Conservation (phyloP, 176 grass and related monocot species). For the Musa itinerans region DNA sequence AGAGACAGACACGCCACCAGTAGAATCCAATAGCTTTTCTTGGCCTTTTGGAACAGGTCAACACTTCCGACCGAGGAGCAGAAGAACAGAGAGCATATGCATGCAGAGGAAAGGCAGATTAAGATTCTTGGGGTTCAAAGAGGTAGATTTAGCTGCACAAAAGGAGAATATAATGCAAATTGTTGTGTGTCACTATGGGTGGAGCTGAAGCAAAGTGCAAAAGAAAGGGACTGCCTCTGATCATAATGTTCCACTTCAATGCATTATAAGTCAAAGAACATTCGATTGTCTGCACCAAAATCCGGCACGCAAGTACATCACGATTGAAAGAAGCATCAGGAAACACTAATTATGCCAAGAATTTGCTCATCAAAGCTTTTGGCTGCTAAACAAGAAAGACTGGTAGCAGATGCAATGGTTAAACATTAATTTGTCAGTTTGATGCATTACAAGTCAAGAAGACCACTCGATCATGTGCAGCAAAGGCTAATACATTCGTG, state of each 20-base stretch:
- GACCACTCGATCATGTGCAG: too few species aligned
- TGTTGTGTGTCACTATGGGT: constrained; percentile 4
- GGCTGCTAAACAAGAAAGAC: too few species aligned
- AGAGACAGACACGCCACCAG: too few species aligned
- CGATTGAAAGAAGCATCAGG: neutral
- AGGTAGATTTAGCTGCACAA: neutral
- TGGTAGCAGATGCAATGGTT: too few species aligned
- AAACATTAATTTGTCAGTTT: too few species aligned
- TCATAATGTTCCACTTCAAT: neutral
- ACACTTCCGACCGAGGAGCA: neutral
- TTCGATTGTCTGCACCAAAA: neutral
- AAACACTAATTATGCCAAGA: neutral
- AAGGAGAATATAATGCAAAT: neutral
- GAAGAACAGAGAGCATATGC: neutral
- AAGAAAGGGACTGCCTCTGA: neutral
- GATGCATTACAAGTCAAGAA: too few species aligned
- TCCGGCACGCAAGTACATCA: too few species aligned
- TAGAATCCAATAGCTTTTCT: too few species aligned
- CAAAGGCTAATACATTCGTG: too few species aligned
- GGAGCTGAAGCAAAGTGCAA: neutral
- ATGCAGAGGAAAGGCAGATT: neutral
- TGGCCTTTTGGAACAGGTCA: too few species aligned
- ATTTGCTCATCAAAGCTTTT: too few species aligned
- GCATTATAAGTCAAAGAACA: neutral
- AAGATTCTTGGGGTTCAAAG: neutral